phyloP scores from a whole-genome alignment of 2,329 filamentous ascomycete species.

The Neofusicoccum sp. region DNA sequence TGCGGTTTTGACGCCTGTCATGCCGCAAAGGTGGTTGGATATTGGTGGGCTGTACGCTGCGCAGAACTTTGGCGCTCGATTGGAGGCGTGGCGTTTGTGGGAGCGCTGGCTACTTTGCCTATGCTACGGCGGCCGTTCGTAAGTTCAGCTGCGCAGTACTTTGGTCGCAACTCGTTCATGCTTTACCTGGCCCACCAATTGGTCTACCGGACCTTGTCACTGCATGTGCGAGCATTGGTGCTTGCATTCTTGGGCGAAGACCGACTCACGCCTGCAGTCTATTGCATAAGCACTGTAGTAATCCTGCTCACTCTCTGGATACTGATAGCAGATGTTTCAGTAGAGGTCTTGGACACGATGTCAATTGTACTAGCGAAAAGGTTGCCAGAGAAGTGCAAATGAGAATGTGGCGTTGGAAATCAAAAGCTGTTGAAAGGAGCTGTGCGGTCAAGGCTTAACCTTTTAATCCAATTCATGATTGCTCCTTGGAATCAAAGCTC shows the following conservation, averaged over 20 bases:
- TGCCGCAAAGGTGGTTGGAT: neutral
- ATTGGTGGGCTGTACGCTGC: neutral
- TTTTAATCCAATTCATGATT: too few species aligned
- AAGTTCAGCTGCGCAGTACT: neutral
- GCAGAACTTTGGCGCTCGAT: neutral
- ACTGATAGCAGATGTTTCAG: neutral
- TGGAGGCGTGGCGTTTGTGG: neutral
- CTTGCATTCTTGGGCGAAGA: neutral
- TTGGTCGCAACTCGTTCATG: neutral
- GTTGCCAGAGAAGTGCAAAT: neutral
- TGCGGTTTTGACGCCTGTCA: neutral
- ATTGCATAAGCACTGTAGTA: neutral
- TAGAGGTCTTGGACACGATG: neutral
- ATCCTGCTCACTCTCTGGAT: neutral
- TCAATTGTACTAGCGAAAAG: neutral
- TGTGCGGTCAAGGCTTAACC: too few species aligned
- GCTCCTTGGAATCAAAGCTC: too few species aligned
- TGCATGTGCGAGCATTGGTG: neutral
- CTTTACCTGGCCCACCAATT: neutral
- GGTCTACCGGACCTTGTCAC: neutral
- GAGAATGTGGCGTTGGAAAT: too few species aligned
- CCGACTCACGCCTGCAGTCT: neutral
- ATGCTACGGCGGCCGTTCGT: neutral
- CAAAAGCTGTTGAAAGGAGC: too few species aligned
- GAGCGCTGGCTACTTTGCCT: neutral